These are phyloP conservation scores for Citeromyces hawaiiensis DNA, from an alignment of 1,139 yeast species.

Conservation along the genomic window DNA sequence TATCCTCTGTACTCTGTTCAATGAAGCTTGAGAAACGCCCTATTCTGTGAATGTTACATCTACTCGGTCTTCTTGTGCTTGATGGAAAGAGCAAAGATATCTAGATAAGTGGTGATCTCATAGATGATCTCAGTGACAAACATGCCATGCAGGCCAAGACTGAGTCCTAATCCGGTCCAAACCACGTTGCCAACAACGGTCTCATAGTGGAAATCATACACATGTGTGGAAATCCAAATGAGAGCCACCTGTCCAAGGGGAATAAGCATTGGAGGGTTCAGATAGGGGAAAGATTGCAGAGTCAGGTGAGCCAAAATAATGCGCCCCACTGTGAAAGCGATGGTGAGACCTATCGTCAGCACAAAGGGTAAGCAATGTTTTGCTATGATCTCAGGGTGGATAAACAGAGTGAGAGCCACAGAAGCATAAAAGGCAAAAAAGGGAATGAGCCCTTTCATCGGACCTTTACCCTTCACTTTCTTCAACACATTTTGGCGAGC, in stretches of 20 bases:
- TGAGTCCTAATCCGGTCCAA: slow-evolving; percentile 66
- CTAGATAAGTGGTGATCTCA: slow-evolving; percentile 74
- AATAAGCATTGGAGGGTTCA: slow-evolving; percentile 56
- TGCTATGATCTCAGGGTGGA: slow-evolving; percentile 21
- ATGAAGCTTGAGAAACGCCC: too few species aligned
- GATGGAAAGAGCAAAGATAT: slow-evolving; percentile 74
- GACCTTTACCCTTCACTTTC: slow-evolving; percentile 30
- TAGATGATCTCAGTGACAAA: slow-evolving; percentile 72
- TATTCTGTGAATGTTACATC: too few species aligned
- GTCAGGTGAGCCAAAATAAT: slow-evolving; percentile 85
- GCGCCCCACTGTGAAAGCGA: slow-evolving; percentile 82
- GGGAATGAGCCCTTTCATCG: slow-evolving; percentile 57
- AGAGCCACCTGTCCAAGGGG: slow-evolving; percentile 45
- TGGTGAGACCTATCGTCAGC: slow-evolving; percentile 56
- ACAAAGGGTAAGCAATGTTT: slow-evolving; percentile 51
- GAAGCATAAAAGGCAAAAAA: slow-evolving; percentile 52
- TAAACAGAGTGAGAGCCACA: slow-evolving; percentile 30
- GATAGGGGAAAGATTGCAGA: slow-evolving; percentile 58
- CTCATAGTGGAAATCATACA: slow-evolving; percentile 25
- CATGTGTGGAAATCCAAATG: slow-evolving; percentile 22
- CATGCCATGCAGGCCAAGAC: slow-evolving; percentile 65
- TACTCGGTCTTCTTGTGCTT: slow-evolving; percentile 53
- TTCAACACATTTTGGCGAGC: slow-evolving; percentile 59
- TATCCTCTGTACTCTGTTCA: too few species aligned
- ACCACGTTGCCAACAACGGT: slow-evolving; percentile 32